These are phyloP conservation scores for Ramalina intermedia DNA, from an alignment of 495 filamentous ascomycete genomes.

Conservation along the genomic window DNA sequence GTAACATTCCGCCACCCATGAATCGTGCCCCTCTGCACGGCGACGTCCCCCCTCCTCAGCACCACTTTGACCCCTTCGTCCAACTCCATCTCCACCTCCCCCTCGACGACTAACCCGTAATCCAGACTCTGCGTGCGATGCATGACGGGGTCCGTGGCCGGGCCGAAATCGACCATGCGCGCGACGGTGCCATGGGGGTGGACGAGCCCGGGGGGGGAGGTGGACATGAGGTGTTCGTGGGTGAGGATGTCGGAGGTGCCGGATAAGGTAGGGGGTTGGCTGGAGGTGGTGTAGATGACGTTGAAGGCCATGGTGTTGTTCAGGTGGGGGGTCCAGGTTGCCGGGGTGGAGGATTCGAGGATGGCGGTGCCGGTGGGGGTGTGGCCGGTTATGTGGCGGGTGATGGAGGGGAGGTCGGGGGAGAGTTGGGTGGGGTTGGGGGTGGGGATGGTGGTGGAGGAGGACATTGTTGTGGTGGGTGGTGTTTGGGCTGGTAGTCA, in stretches of 20 bases:
- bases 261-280: slow-evolving; percentile 29
- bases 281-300: slow-evolving; percentile 33
- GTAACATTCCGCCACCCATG: slow-evolving; percentile 50
- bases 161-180: slow-evolving; percentile 18
- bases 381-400: slow-evolving; percentile 28
- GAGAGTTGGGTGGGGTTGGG: slow-evolving; percentile 8
- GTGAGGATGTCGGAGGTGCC: slow-evolving; percentile 26
- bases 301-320: slow-evolving; percentile 18
- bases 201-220: slow-evolving; percentile 20
- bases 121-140: slow-evolving; percentile 63
- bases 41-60: slow-evolving; percentile 47
- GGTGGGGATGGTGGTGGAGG: not conserved
- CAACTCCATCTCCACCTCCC: slow-evolving; percentile 46
- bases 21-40: slow-evolving; percentile 51
- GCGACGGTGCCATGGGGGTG: slow-evolving; percentile 16
- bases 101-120: slow-evolving; percentile 67
- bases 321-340: slow-evolving; percentile 13
- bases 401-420: slow-evolving; percentile 6
- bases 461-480: too few relatives aligned
- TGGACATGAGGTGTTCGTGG: slow-evolving; percentile 14
- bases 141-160: slow-evolving; percentile 24
- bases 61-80: slow-evolving; percentile 41
- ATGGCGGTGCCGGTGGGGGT: slow-evolving; percentile 22
- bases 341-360: slow-evolving; percentile 14
- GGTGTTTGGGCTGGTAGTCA: too few relatives aligned